These are phyloP conservation scores for Fagus crenata DNA, from an alignment of 306 rosid genomes.

Conservation along the genomic window DNA sequence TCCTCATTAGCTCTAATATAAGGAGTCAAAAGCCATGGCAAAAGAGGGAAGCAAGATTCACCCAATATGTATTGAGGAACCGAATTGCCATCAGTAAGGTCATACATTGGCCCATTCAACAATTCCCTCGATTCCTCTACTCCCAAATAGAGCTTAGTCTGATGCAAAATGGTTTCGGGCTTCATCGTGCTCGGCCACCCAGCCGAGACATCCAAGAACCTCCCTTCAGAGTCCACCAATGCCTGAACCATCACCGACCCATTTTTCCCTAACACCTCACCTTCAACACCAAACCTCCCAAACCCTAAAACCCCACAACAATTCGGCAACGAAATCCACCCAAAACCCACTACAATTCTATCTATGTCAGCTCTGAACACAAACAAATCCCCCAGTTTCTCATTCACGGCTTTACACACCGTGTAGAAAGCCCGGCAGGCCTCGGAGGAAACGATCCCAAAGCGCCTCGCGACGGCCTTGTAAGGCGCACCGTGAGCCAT, in stretches of 20 bases:
- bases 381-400: slow-evolving; percentile 50
- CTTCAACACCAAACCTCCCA: slow-evolving; percentile 41
- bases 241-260: slow-evolving; percentile 62
- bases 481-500: slow-evolving; percentile 73
- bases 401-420: slow-evolving; percentile 51
- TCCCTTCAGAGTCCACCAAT: slow-evolving; percentile 72
- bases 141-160: slow-evolving; percentile 58
- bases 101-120: slow-evolving; percentile 50
- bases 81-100: slow-evolving; percentile 47
- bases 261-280: slow-evolving; percentile 42
- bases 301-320: slow-evolving; percentile 76
- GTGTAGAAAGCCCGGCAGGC: slow-evolving; percentile 63
- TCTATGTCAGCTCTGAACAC: slow-evolving; percentile 53
- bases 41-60: slow-evolving; percentile 69
- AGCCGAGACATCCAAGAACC: slow-evolving; percentile 77
- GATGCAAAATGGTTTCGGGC: slow-evolving; percentile 58
- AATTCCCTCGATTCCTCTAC: slow-evolving; percentile 63
- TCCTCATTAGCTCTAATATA: slow-evolving; percentile 52
- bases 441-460: slow-evolving; percentile 47
- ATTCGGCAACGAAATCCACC: slow-evolving; percentile 69
- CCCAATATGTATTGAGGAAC: slow-evolving; percentile 75
- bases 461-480: slow-evolving; percentile 52
- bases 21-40: slow-evolving; percentile 88
- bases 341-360: slow-evolving; percentile 52
- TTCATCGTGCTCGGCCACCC: slow-evolving; percentile 77